Evolutionary conservation across 305 asterid genomes (phyloP).

Genomic region (Plantago rigida): DNA sequence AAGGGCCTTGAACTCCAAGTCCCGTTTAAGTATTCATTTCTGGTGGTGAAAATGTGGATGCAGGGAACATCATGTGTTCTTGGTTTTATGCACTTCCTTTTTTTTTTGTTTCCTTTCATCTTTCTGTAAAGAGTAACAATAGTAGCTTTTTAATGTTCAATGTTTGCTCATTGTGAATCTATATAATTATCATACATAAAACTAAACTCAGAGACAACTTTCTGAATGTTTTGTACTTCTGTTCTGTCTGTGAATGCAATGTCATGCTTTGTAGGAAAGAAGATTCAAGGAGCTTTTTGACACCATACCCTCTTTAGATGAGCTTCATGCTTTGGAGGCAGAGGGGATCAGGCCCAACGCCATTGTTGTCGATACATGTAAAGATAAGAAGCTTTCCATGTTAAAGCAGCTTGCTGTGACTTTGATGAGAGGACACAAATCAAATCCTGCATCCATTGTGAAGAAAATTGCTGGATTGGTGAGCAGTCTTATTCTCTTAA

Average conservation of each 20-base stretch:
- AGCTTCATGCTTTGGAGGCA: constrained; percentile 58
- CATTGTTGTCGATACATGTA: constrained; percentile 67
- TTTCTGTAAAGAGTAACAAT: too few species aligned
- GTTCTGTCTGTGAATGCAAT: constrained; percentile 20
- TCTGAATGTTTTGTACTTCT: not conserved
- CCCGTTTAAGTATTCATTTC: too few species aligned
- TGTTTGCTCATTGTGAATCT: not conserved
- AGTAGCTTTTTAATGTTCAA: too few species aligned
- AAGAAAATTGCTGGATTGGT: constrained; percentile 91
- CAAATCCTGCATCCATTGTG: constrained; percentile 57
- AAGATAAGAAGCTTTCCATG: constrained; percentile 87
- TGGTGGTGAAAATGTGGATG: too few species aligned
- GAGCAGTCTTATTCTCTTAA: constrained; percentile 25
- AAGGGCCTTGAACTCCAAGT: too few species aligned
- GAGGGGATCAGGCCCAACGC: constrained; percentile 73
- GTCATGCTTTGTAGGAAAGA: constrained; percentile 60
- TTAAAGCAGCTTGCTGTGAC: constrained; percentile 69
- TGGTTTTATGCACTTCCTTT: too few species aligned
- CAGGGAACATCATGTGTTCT: too few species aligned
- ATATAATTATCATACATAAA: not conserved
- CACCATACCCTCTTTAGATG: constrained; percentile 66
- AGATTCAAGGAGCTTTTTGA: constrained; percentile 81
- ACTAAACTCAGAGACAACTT: constrained; percentile 11
- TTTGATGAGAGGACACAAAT: constrained; percentile 63
- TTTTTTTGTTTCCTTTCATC: too few species aligned